Evolutionary conservation across 2,329 filamentous ascomycete species (phyloP), one percentile per base, ranked within the genome.

Genomic region (Alternaria brassicae): DNA sequence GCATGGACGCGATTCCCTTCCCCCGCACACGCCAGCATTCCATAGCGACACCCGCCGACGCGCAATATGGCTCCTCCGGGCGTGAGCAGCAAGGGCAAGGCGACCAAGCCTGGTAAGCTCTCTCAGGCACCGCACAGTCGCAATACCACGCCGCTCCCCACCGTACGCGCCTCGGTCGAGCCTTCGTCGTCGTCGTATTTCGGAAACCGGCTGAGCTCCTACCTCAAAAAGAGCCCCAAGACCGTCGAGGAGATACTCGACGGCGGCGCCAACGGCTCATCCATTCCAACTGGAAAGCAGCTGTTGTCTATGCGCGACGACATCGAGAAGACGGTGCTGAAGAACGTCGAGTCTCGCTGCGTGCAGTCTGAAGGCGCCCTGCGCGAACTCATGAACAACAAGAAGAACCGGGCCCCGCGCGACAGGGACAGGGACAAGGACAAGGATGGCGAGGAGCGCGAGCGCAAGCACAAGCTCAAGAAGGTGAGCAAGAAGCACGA

Each of bases 401-500:
- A 88, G 52, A 91, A 91, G 75, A 85, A 88, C 60, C 80, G 84
- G 39, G 76, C 81, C 45, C 83, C 87, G 55, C 84, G 85, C 36
- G 82, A 83, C 71, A 80, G 80, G 53, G 75, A 65, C 80, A 86
- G 62, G 53, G 75, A 65, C 80, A 86, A 63, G 76, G 81, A 82
- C 69, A 81, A 74, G 74, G 82, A 76, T 71, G 77, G 61, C 72
- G 82, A 83, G 3, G 65, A 67, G 30, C 64, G 63, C 56, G 83
- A 87, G 48, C 81, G 85, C 62, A 76, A 74, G 34, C 73, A 75
- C 63, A 78, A 78, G 67, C 62, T 77, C 49, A 79, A 79, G 66
- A 77, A 93, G 76, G 84, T 90, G 65, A 93, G 91, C 83, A 93
- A 91, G 81, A 88, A 91, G 75, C 93, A 92, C 79, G 91, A 89